Conservation (phyloP, 1,284 basidiomycete species). For the Fomitiporia mediterranea region DNA sequence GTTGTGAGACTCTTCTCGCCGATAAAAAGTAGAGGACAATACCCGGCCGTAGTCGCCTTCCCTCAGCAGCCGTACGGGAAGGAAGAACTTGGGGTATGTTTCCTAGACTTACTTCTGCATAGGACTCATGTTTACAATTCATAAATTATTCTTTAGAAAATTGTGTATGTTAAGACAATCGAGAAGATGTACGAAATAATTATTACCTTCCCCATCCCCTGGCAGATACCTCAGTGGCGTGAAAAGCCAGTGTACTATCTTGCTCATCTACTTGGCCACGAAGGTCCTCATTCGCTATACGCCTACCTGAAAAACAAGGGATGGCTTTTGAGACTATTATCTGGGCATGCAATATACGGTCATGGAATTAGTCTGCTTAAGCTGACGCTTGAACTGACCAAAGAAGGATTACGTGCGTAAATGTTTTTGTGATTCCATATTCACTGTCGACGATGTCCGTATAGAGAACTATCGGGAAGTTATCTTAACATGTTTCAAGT, state of each 20-base stretch:
- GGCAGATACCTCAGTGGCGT: conserved; percentile 76
- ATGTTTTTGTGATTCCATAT: not conserved
- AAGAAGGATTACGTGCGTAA: conserved; percentile 77
- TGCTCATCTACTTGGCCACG: conserved; percentile 90
- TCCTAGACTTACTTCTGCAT: no score
- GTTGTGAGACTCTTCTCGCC: no score
- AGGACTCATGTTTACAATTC: no score
- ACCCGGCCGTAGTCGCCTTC: no score
- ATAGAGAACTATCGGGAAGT: not conserved
- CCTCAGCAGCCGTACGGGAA: no score
- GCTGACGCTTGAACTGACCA: conserved; percentile 76
- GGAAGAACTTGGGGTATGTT: no score
- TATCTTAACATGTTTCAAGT: conserved; percentile 42
- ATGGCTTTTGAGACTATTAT: conserved; percentile 81
- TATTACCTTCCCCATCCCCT: conserved; percentile 84
- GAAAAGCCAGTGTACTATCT: conserved; percentile 82
- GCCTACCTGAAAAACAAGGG: conserved; percentile 91
- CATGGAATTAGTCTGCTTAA: conserved; percentile 91
- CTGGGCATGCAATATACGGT: conserved; percentile 71
- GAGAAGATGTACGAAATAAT: conserved; percentile 88
- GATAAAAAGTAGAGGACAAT: no score
- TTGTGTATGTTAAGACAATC: conserved; percentile 87
- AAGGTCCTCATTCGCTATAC: conserved; percentile 90
- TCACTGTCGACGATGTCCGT: conserved; percentile 11
- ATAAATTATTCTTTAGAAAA: no score